phyloP scores from a whole-genome alignment of 202 grass and related monocot species.

The Elaeis oleifera region DNA sequence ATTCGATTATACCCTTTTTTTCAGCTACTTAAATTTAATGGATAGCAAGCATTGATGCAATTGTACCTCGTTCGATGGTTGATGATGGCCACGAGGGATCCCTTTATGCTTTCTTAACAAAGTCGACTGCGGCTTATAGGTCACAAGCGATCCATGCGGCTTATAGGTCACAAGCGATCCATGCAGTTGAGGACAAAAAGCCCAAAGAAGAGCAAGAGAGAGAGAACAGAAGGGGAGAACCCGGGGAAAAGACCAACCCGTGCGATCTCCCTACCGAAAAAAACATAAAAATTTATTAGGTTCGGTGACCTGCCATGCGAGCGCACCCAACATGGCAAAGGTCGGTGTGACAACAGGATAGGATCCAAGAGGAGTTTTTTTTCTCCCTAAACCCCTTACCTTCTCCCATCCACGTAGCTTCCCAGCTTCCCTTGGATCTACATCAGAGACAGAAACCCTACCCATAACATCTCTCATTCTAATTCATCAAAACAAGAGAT shows the following conservation, averaged over 20 bases:
- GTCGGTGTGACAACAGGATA: constrained; percentile 27
- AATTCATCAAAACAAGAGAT: constrained; percentile 26
- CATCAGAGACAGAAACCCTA: background rate
- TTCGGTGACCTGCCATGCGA: constrained; percentile 59
- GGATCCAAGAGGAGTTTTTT: background rate
- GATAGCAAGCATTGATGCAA: too few relatives aligned
- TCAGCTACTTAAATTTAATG: too few relatives aligned
- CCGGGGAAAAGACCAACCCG: constrained; percentile 38
- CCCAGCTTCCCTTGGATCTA: constrained; percentile 8
- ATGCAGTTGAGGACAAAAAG: too few relatives aligned
- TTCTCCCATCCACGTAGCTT: constrained; percentile 8
- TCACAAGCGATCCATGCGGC: too few relatives aligned
- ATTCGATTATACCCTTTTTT: too few relatives aligned
- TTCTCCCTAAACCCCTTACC: background rate
- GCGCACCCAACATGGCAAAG: constrained; percentile 88
- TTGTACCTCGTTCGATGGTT: too few relatives aligned
- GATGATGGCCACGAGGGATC: too few relatives aligned
- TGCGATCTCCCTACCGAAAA: constrained; percentile 41
- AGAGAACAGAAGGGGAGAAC: constrained; percentile 28
- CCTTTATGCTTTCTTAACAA: too few relatives aligned
- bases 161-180: too few relatives aligned
- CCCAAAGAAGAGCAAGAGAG: too few relatives aligned
- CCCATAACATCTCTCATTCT: constrained; percentile 13
- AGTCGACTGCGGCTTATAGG: too few relatives aligned
- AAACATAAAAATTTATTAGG: constrained; percentile 39